Evolutionary conservation across 2,329 filamentous ascomycete species (phyloP), one percentile per base, ranked within the genome.

Genomic region (Neofusicoccum laricinum): DNA sequence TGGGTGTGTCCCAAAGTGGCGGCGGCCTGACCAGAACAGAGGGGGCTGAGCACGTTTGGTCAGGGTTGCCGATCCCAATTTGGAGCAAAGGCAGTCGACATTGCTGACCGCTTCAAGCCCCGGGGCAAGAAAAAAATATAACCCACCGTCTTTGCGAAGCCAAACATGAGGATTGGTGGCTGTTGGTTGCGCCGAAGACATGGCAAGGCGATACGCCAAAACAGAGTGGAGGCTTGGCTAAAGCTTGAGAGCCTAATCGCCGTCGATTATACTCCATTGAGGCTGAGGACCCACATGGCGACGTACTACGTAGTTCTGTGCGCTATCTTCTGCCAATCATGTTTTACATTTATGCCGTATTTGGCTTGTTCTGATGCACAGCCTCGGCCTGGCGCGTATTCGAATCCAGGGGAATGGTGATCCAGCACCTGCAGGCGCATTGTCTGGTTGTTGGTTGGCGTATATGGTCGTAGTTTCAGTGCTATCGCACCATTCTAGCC

Each of bases 1-100:
- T 38, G 53, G 19, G 17, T 7, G 75, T 17, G 8, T 19, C 40
- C n/a, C 7, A 19, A 46, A 51, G 15, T 2, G 40, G 25, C 21
- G 30, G 55, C 2, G 25, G 55, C 55, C 55, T 34, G 6, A 15
- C n/a, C 5, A 34, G 4, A 3, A 6, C 4, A 2, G 15, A 34
- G 12, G 41, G 2, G 55, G 55, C 55, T 36, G 55, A 10, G 55
- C 40, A 15, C n/a, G 38, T 32, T 14, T 45, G 40, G 38, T 59
- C 11, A 5, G 5, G 32, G 7, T n/a, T 5, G 41, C 11, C 10
- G n/a, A 15, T 21, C 32, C 8, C 12, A 2, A n/a, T 14, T 1
- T 36, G 55, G n/a, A n/a, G 41, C 25, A 15, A n/a, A 14, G 4
- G 25, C n/a, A 36, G 21, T 25, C 55, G 14, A 21, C 41, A 46